These are phyloP conservation scores for Leccinum boreale DNA, from an alignment of 768 basidiomycete species.

Conservation along the genomic window DNA sequence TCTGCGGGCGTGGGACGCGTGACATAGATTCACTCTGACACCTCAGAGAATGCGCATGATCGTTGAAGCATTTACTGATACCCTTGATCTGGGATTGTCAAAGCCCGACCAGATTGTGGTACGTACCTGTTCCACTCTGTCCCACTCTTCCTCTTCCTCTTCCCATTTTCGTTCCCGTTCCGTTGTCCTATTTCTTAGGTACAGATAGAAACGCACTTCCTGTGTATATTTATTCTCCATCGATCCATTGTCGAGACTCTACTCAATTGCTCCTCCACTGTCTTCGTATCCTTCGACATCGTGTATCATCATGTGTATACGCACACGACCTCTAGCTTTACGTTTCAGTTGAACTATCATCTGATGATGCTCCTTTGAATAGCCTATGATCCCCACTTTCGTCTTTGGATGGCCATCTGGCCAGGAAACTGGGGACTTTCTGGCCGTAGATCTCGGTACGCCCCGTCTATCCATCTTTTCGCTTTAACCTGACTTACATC, in stretches of 20 bases:
- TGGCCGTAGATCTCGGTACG: conserved; percentile 86
- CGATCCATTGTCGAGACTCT: background rate
- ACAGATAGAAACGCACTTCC: conserved; percentile 2
- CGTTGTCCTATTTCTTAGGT: conserved; percentile 1
- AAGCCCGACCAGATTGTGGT: conserved; percentile 87
- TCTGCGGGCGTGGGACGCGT: background rate
- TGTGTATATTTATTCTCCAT: background rate
- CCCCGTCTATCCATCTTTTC: conserved; percentile 6
- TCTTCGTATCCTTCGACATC: background rate
- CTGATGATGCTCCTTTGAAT: conserved; percentile 10
- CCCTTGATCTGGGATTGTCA: conserved; percentile 80
- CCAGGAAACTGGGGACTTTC: conserved; percentile 82
- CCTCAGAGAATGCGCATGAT: conserved; percentile 96
- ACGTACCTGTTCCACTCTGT: conserved; percentile 35
- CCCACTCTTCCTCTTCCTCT: conserved; percentile 1
- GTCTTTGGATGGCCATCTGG: conserved; percentile 96
- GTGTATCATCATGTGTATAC: background rate
- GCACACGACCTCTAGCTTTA: background rate
- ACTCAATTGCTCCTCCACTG: background rate
- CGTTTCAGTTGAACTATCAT: background rate
- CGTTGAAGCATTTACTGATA: conserved; percentile 92
- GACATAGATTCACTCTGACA: conserved; percentile 72
- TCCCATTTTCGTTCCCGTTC: conserved; percentile 3
- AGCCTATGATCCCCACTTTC: conserved; percentile 97
- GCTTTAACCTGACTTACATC: background rate